Evolutionary conservation across 2,329 filamentous ascomycete genomes (phyloP).

Genomic region (Penicillium sp.): DNA sequence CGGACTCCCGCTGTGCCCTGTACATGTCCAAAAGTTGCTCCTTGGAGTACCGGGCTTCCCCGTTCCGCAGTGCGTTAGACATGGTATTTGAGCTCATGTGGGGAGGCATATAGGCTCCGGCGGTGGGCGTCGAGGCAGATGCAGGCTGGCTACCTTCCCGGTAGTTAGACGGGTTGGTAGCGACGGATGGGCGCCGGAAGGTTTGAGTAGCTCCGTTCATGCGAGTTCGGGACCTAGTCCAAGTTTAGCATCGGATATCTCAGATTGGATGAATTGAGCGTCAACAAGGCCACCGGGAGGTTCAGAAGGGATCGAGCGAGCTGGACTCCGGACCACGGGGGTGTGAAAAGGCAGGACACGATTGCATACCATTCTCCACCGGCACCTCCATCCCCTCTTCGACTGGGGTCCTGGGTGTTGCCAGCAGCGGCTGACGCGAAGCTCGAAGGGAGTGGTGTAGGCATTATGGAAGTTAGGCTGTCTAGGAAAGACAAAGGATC

Average conservation of each 20-base stretch:
- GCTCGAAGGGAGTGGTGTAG: conserved; percentile 72
- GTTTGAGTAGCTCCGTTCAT: conserved; percentile 63
- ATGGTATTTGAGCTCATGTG: conserved; percentile 52
- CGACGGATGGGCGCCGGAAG: conserved; percentile 60
- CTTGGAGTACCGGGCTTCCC: conserved; percentile 64
- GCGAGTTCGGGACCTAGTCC: conserved; percentile 53
- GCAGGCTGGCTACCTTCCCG: conserved; percentile 41
- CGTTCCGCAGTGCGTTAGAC: conserved; percentile 48
- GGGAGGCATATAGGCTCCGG: conserved; percentile 55
- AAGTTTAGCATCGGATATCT: conserved; percentile 18
- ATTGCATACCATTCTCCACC: conserved; percentile 66
- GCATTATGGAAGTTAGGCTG: conserved; percentile 47
- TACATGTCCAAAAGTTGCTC: conserved; percentile 74
- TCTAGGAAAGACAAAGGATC: conserved; percentile 21
- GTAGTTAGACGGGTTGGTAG: conserved; percentile 49
- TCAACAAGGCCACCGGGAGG: not conserved
- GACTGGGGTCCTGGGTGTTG: conserved; percentile 60
- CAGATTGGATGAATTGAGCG: conserved; percentile 7
- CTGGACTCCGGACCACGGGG: not conserved
- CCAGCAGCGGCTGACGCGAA: conserved; percentile 79
- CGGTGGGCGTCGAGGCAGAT: conserved; percentile 38
- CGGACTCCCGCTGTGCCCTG: conserved; percentile 52
- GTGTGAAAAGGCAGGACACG: conserved; percentile 3
- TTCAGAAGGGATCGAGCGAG: not conserved
- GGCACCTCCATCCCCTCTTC: conserved; percentile 53